These are phyloP conservation scores for Abrus precatorius DNA, from an alignment of 306 rosid species.

Conservation along the genomic window DNA sequence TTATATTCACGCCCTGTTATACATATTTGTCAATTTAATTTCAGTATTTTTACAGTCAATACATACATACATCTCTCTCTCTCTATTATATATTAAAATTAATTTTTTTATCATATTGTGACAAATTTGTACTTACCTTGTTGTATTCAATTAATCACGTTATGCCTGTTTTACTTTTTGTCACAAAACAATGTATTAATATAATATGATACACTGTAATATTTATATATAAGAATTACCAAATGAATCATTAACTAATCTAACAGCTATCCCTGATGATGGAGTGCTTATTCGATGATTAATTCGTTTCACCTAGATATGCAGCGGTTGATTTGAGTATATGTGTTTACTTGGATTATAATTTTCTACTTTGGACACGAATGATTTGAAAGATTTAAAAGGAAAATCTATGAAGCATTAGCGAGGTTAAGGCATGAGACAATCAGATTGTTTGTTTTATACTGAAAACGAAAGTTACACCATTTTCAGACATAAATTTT, in stretches of 20 bases:
- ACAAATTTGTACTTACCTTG: slow-evolving; percentile 23
- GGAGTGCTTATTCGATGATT: slow-evolving; percentile 25
- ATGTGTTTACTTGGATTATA: background rate
- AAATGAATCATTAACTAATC: slow-evolving; percentile 42
- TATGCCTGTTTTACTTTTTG: background rate
- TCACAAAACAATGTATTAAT: background rate
- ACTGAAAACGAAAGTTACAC: too few species aligned
- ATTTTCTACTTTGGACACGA: slow-evolving; percentile 13
- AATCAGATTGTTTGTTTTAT: too few species aligned
- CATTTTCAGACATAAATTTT: too few species aligned
- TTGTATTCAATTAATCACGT: slow-evolving; percentile 11
- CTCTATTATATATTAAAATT: too few species aligned
- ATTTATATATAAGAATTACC: background rate
- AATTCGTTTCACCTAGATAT: slow-evolving; percentile 44
- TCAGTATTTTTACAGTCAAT: too few species aligned
- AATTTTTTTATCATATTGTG: background rate
- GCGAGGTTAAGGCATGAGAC: background rate
- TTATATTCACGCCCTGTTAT: slow-evolving; percentile 25
- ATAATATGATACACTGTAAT: too few species aligned
- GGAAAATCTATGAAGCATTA: background rate
- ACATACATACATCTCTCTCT: too few species aligned
- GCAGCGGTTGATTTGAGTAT: slow-evolving; percentile 24
- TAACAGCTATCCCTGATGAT: slow-evolving; percentile 45
- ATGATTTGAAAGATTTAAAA: background rate
- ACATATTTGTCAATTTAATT: too few species aligned